Percentiles rank a stretch among this genome's conserved stretches.
phyloP scores from a whole-genome alignment of 2,329 filamentous ascomycete genomes.

The Botryotinia narcissicola region DNA sequence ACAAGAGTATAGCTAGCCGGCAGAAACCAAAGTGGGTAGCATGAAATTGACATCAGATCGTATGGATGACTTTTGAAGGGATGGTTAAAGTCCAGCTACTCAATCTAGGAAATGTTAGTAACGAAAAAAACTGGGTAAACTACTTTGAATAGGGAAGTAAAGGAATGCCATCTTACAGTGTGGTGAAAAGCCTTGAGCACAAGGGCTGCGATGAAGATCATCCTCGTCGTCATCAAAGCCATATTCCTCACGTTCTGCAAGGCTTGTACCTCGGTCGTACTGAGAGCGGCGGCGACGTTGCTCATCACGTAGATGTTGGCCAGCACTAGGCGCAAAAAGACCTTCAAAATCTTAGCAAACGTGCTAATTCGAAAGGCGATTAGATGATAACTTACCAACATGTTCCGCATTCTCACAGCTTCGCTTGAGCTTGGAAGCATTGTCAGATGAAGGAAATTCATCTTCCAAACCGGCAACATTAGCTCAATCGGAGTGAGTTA shows the following conservation, averaged over 20 bases:
- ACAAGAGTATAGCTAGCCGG: conserved; percentile 5
- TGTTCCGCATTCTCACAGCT: conserved; percentile 85
- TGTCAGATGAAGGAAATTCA: conserved; percentile 74
- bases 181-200: conserved; percentile 23
- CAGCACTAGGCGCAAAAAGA: conserved; percentile 76
- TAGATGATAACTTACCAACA: conserved; percentile 59
- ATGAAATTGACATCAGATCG: conserved; percentile 16
- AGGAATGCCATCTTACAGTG: conserved; percentile 22
- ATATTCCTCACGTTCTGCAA: conserved; percentile 49
- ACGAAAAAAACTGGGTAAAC: not conserved
- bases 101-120: conserved; percentile 13
- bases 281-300: conserved; percentile 70
- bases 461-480: conserved; percentile 73
- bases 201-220: conserved; percentile 17
- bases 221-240: conserved; percentile 27
- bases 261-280: conserved; percentile 76
- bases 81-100: not conserved
- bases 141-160: not conserved
- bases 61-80: conserved; percentile 11
- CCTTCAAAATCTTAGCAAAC: conserved; percentile 47
- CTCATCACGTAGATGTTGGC: conserved; percentile 70
- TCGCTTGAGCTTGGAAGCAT: conserved; percentile 81
- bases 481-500: conserved; percentile 47
- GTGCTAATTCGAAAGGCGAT: not conserved
- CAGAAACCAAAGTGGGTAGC: conserved; percentile 8